phyloP scores from a whole-genome alignment of 2,329 filamentous ascomycete genomes.

The Cytospora piceae region DNA sequence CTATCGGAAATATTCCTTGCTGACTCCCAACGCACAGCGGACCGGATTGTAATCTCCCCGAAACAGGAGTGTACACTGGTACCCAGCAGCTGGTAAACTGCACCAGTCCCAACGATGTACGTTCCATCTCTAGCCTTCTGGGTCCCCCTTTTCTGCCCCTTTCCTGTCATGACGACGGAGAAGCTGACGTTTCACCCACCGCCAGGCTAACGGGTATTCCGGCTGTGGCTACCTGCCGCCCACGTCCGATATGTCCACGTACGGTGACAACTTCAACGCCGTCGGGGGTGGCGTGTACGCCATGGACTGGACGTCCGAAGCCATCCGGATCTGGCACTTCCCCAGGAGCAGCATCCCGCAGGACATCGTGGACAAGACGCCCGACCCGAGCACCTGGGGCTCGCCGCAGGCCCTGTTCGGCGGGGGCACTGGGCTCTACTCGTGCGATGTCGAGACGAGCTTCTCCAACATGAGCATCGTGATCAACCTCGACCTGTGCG shows the following conservation, averaged over 20 bases:
- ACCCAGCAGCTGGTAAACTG: slow-evolving; percentile 41
- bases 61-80: slow-evolving; percentile 34
- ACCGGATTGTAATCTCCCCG: slow-evolving; percentile 18
- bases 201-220: slow-evolving; percentile 28
- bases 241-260: slow-evolving; percentile 49
- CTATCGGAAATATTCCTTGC: not conserved
- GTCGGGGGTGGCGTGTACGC: slow-evolving; percentile 70
- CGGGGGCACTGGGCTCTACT: slow-evolving; percentile 39
- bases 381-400: slow-evolving; percentile 70
- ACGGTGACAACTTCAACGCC: slow-evolving; percentile 69
- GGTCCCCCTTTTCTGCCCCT: not conserved
- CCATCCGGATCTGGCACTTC: slow-evolving; percentile 80
- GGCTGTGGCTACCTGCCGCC: slow-evolving; percentile 52
- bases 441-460: slow-evolving; percentile 67
- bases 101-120: slow-evolving; percentile 39
- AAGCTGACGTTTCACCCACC: not conserved
- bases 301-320: slow-evolving; percentile 69
- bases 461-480: slow-evolving; percentile 74
- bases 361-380: slow-evolving; percentile 62
- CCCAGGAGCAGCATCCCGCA: slow-evolving; percentile 64
- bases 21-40: not conserved
- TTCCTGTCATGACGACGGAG: not conserved
- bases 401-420: slow-evolving; percentile 72
- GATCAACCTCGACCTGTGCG: slow-evolving; percentile 78
- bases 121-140: not conserved